phyloP scores from a whole-genome alignment of 352 stramenopile genomes.

The Phytophthora sp. region DNA sequence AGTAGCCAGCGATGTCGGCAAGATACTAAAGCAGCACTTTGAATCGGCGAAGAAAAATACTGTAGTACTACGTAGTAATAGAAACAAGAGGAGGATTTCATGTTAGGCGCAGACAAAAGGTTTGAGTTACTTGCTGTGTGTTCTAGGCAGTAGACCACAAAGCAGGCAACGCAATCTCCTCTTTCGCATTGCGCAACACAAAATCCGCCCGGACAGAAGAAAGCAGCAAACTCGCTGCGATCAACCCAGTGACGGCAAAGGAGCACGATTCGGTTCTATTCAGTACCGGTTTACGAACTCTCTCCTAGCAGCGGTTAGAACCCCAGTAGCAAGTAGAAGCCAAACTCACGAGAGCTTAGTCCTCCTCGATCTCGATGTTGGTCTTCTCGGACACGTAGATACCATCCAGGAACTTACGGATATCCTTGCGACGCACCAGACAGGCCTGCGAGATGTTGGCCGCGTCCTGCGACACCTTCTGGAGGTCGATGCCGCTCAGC shows the following conservation, averaged over 20 bases:
- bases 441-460: conserved; percentile 89
- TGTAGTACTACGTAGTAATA: no score
- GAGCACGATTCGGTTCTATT: conserved; percentile 55
- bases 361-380: conserved; percentile 74
- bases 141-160: neutral
- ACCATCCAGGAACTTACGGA: conserved; percentile 99
- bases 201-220: conserved; percentile 94
- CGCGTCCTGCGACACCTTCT: conserved; percentile 94
- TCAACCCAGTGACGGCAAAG: conserved; percentile 92
- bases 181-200: conserved; percentile 57
- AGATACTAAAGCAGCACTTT: no score
- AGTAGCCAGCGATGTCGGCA: no score
- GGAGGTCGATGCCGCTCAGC: conserved; percentile 97
- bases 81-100: conserved; percentile 55
- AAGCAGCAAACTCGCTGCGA: conserved; percentile 60
- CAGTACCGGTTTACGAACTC: conserved; percentile 43
- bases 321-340: conserved; percentile 25
- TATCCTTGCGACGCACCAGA: conserved; percentile 91
- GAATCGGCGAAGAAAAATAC: no score
- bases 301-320: conserved; percentile 35
- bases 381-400: conserved; percentile 99
- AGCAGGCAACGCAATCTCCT: conserved; percentile 14
- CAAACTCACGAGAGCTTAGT: conserved; percentile 46
- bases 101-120: conserved; percentile 39
- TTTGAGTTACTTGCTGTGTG: conserved; percentile 9